Evolutionary conservation across 495 filamentous ascomycete genomes (phyloP).

Genomic region (Trichocladium antarcticum): DNA sequence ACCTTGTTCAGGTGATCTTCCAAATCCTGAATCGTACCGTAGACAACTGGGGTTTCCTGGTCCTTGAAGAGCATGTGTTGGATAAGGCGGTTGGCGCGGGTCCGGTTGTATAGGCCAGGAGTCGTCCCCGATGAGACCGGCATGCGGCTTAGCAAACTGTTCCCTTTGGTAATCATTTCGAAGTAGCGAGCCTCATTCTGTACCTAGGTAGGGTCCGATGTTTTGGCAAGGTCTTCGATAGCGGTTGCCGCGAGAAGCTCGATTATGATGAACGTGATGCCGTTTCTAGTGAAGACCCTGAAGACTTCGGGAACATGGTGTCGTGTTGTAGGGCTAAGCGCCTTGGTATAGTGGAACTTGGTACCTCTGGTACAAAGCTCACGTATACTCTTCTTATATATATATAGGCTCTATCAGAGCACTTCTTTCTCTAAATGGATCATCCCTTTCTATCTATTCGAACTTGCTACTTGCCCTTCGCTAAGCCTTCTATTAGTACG

Average conservation of each 20-base stretch:
- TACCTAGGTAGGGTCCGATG: background rate
- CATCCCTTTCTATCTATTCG: too few species aligned
- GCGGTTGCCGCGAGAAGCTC: background rate
- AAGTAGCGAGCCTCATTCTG: background rate
- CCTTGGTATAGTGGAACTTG: too few species aligned
- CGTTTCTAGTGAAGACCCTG: background rate
- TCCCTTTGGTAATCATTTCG: background rate
- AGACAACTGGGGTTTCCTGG: background rate
- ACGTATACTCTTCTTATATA: too few species aligned
- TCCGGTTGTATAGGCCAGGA: background rate
- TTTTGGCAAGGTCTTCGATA: background rate
- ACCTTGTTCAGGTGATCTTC: conserved; percentile 1
- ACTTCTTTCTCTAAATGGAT: too few species aligned
- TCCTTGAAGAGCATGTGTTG: conserved; percentile 1
- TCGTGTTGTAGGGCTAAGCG: too few species aligned
- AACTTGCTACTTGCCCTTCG: too few species aligned
- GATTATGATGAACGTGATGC: background rate
- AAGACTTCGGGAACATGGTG: conserved; percentile 1
- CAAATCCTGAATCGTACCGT: background rate
- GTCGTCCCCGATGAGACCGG: background rate
- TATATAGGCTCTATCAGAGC: too few species aligned
- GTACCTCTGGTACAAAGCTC: too few species aligned
- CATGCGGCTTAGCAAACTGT: background rate
- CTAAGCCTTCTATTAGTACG: too few species aligned
- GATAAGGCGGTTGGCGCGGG: background rate